Percentiles rank a stretch among this genome's conserved stretches.
These are phyloP conservation scores for Gynochthodes officinalis DNA, from an alignment of 257 asterid species.

Conservation along the genomic window DNA sequence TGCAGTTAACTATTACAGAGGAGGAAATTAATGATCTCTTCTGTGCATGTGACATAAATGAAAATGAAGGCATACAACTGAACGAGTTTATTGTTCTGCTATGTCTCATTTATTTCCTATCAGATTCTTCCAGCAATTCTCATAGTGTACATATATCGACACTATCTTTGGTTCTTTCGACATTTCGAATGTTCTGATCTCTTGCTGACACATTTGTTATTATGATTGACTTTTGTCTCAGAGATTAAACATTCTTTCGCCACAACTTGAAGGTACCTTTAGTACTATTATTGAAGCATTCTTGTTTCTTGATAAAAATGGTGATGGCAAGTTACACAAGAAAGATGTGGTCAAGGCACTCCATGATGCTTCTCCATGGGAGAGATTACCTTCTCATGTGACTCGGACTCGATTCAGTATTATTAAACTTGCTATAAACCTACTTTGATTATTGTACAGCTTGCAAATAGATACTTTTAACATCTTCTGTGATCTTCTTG, in stretches of 20 bases:
- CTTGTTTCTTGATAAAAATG: conserved; percentile 50
- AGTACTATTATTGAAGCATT: conserved; percentile 41
- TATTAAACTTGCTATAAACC: conserved; percentile 6
- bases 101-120: conserved; percentile 40
- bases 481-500: conserved; percentile 17
- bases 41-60: conserved; percentile 41
- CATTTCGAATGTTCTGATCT: not conserved
- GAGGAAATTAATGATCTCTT: conserved; percentile 45
- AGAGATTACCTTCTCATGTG: conserved; percentile 50
- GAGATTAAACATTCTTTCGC: conserved; percentile 31
- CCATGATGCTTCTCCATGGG: conserved; percentile 44
- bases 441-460: not conserved
- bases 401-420: conserved; percentile 44
- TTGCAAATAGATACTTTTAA: not conserved
- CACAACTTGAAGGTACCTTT: conserved; percentile 35
- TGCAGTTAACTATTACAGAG: conserved; percentile 32
- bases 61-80: conserved; percentile 43
- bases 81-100: conserved; percentile 52
- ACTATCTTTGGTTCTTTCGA: not conserved
- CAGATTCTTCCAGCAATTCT: conserved; percentile 26
- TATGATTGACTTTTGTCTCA: conserved; percentile 24
- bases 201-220: not conserved
- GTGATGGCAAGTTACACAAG: conserved; percentile 43
- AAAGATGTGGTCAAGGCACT: conserved; percentile 46
- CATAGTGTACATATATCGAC: conserved; percentile 19